phyloP scores from a whole-genome alignment of 2,329 filamentous ascomycete genomes.

The Acarospora socialis region DNA sequence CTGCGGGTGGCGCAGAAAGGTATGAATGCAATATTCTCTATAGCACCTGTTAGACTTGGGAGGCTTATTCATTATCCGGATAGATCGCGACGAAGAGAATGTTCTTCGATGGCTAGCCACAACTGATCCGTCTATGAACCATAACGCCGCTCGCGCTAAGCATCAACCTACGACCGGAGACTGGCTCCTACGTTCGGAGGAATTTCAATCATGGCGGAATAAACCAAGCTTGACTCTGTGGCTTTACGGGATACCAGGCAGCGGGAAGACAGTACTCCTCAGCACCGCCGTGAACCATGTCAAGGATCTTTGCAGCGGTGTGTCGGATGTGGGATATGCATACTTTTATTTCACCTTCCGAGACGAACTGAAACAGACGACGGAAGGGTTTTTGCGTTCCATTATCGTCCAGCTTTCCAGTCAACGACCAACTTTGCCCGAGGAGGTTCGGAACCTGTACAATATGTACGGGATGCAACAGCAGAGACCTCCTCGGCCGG shows the following conservation, averaged over 20 bases:
- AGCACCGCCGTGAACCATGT: constrained; percentile 8
- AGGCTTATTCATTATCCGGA: too few species aligned
- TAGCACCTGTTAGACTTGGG: too few species aligned
- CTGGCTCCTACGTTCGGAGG: constrained; percentile 16
- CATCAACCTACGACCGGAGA: constrained; percentile 15
- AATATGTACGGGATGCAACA: too few species aligned
- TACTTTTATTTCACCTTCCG: constrained; percentile 17
- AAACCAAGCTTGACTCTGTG: background rate
- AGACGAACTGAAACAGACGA: constrained; percentile 11
- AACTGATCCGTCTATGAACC: constrained; percentile 15
- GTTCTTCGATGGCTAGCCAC: constrained; percentile 15
- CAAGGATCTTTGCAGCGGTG: background rate
- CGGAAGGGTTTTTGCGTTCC: constrained; percentile 12
- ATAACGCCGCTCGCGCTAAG: constrained; percentile 13
- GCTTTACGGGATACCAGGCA: too few species aligned
- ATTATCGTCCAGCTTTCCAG: constrained; percentile 13
- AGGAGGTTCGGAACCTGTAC: background rate
- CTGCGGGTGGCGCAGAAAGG: too few species aligned
- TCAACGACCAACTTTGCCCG: constrained; percentile 2
- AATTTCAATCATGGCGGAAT: background rate
- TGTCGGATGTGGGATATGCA: constrained; percentile 6
- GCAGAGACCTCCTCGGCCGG: too few species aligned
- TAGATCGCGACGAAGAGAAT: too few species aligned
- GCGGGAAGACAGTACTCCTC: constrained; percentile 5
- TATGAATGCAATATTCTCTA: too few species aligned